Conservation (phyloP, 2,329 filamentous ascomycete species). For the Epichloe elymi region DNA sequence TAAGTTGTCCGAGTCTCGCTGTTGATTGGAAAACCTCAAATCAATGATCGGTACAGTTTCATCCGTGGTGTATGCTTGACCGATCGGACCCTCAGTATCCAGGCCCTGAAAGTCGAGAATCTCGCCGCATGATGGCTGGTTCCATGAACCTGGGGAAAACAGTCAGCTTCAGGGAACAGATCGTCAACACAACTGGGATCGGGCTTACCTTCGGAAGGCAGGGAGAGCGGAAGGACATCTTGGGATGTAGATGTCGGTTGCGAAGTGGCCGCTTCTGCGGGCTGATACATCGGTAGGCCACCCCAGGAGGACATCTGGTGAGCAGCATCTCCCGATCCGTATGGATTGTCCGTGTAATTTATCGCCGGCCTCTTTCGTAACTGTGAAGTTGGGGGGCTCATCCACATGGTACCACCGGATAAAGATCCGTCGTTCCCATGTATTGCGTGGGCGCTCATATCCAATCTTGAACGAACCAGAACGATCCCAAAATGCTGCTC, state of each 20-base stretch:
- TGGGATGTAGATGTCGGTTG: conserved; percentile 8
- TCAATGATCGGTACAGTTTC: conserved; percentile 51
- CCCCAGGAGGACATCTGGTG: conserved; percentile 7
- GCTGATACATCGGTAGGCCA: not conserved
- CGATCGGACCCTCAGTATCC: conserved; percentile 45
- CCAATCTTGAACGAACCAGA: not conserved
- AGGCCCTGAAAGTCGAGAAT: conserved; percentile 40
- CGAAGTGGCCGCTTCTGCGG: not conserved
- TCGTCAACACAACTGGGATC: not conserved
- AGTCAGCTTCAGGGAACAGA: not conserved
- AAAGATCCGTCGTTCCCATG: conserved; percentile 7
- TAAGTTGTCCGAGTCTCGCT: conserved; percentile 34
- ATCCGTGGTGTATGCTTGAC: conserved; percentile 49
- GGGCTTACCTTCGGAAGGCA: conserved; percentile 5
- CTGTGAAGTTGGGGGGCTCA: conserved; percentile 8
- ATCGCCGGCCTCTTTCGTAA: conserved; percentile 7
- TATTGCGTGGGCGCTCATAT: conserved; percentile 5
- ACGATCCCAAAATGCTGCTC: not conserved
- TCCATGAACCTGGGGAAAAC: conserved; percentile 24
- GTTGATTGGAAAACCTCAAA: conserved; percentile 36
- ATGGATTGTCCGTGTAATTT: conserved; percentile 7
- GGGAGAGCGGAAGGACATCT: conserved; percentile 3
- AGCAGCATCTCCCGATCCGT: conserved; percentile 5
- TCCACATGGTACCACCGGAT: conserved; percentile 6
- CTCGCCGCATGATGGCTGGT: conserved; percentile 44